Conservation (phyloP, 2,329 filamentous ascomycete species). For the Colletotrichum sp. region DNA sequence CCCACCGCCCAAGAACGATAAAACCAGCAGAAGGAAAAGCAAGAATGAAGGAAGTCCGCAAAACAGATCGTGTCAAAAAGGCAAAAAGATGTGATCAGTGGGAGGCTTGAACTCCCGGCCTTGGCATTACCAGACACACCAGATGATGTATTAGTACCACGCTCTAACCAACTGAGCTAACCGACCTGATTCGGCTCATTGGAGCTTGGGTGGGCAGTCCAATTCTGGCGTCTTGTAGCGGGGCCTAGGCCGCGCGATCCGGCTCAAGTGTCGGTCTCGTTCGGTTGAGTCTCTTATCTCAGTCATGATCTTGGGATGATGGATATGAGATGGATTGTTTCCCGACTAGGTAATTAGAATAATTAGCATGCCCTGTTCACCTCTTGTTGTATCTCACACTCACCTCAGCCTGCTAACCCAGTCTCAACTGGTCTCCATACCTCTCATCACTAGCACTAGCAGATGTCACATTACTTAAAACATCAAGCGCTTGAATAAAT, state of each 20-base stretch:
- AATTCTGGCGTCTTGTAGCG: neutral
- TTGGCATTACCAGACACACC: slow-evolving; percentile 12
- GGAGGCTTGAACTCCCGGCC: slow-evolving; percentile 21
- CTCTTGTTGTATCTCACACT: neutral
- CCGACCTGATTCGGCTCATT: neutral
- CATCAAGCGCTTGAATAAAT: neutral
- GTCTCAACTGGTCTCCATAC: neutral
- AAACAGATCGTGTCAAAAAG: neutral
- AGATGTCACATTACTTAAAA: neutral
- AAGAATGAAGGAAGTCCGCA: too few species aligned
- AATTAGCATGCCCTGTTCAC: neutral
- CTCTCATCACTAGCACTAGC: neutral
- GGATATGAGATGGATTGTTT: neutral
- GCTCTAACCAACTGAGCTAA: slow-evolving; percentile 23
- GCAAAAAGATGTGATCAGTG: slow-evolving; percentile 10
- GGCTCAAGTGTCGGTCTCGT: neutral
- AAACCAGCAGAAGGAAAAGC: neutral
- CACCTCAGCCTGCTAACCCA: neutral
- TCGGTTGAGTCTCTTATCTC: neutral
- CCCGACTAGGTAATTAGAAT: neutral
- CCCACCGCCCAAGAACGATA: neutral
- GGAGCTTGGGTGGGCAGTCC: accelerated
- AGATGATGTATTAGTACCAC: slow-evolving; percentile 18
- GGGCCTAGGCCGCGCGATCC: neutral
- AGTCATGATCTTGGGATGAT: neutral